Evolutionary conservation across 1,284 basidiomycete genomes (phyloP).

Genomic region (Pascua guehoae): DNA sequence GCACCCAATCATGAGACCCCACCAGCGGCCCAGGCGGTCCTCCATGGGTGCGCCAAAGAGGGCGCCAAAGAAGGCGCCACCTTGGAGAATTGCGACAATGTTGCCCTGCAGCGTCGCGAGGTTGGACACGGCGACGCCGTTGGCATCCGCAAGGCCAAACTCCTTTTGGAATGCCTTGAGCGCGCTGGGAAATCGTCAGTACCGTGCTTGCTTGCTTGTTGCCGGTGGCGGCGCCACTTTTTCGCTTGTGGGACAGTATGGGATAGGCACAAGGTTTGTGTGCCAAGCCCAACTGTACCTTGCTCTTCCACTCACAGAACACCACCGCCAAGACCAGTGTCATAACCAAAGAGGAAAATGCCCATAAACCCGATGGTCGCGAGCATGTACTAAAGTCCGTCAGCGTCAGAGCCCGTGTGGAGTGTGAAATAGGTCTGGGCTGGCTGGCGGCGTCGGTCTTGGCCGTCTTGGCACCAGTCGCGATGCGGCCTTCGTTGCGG

Average conservation of each 20-base stretch:
- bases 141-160: constrained; percentile 55
- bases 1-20: constrained; percentile 59
- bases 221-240: not conserved
- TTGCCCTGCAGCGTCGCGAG: constrained; percentile 47
- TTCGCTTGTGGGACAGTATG: not conserved
- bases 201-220: not conserved
- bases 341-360: constrained; percentile 65
- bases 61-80: constrained; percentile 65
- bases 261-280: not conserved
- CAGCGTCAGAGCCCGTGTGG: not conserved
- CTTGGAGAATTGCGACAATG: constrained; percentile 72
- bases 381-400: constrained; percentile 49
- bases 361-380: constrained; percentile 72
- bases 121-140: constrained; percentile 46
- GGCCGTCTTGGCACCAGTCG: no score
- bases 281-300: not conserved
- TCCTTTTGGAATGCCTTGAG: constrained; percentile 60
- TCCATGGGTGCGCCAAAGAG: constrained; percentile 55
- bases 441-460: no score
- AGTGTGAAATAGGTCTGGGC: no score
- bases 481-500: no score
- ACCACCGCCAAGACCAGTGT: constrained; percentile 34
- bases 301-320: constrained; percentile 15
- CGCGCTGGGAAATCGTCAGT: constrained; percentile 47
- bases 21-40: constrained; percentile 50